phyloP scores from a whole-genome alignment of 768 basidiomycete genomes.

The Kondoa subrosea region DNA sequence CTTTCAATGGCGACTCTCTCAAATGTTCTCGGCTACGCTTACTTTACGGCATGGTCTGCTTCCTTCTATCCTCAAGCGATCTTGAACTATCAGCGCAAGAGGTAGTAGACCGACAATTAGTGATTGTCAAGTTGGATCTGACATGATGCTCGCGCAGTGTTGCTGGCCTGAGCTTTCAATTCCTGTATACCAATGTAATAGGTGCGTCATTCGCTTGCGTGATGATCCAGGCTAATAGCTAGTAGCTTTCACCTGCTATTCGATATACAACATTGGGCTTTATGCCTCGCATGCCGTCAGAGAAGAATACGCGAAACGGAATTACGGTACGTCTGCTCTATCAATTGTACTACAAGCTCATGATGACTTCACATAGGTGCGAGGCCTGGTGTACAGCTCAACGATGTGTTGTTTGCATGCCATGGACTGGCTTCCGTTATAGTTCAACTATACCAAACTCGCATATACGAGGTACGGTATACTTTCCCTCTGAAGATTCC shows the following conservation, averaged over 20 bases:
- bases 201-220: too few species aligned
- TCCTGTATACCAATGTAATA: conserved; percentile 33
- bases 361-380: background rate
- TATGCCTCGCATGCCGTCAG: conserved; percentile 29
- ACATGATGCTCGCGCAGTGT: background rate
- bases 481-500: conserved; percentile 29
- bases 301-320: conserved; percentile 31
- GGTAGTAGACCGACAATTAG: too few species aligned
- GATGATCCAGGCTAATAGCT: too few species aligned
- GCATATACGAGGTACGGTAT: conserved; percentile 15
- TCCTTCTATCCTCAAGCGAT: conserved; percentile 36
- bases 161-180: conserved; percentile 25
- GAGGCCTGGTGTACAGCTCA: conserved; percentile 30
- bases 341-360: background rate
- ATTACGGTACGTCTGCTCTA: conserved; percentile 29
- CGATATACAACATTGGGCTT: conserved; percentile 31
- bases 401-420: conserved; percentile 35
- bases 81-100: conserved; percentile 32
- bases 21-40: too few species aligned
- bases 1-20: too few species aligned
- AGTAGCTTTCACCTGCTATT: conserved; percentile 31
- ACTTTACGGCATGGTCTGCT: too few species aligned
- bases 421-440: conserved; percentile 25
- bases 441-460: too few species aligned
- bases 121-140: too few species aligned